Percentiles rank a stretch among this genome's conserved stretches.
Evolutionary conservation across 768 basidiomycete species (phyloP).

Genomic region (Kwoniella europaea): DNA sequence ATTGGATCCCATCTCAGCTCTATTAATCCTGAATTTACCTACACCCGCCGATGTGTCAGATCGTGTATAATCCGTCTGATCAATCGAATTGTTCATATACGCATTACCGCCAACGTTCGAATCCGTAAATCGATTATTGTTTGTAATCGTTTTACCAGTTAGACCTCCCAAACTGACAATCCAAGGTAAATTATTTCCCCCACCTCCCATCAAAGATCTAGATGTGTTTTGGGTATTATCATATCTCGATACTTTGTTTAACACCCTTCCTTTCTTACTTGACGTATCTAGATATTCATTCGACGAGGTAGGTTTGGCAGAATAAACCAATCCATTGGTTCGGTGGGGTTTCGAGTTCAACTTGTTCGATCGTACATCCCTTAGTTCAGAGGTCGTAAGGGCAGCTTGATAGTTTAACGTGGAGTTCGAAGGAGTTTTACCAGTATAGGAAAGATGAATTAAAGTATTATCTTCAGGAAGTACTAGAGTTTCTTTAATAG

Average conservation of each 20-base stretch:
- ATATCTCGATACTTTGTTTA: slow-evolving; percentile 22
- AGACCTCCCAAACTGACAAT: slow-evolving; percentile 24
- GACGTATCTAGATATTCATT: slow-evolving; percentile 5
- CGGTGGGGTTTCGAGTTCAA: slow-evolving; percentile 26
- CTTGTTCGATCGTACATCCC: background rate
- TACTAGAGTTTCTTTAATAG: background rate
- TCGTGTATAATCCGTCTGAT: slow-evolving; percentile 26
- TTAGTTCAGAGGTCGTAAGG: slow-evolving; percentile 12
- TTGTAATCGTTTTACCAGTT: slow-evolving; percentile 7
- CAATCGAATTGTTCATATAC: background rate
- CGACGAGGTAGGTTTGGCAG: slow-evolving; percentile 7
- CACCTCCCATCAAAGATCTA: background rate
- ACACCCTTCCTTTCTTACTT: slow-evolving; percentile 17
- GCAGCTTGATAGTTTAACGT: slow-evolving; percentile 25
- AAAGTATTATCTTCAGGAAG: slow-evolving; percentile 23
- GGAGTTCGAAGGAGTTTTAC: slow-evolving; percentile 5
- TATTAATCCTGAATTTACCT: slow-evolving; percentile 16
- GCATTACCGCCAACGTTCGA: background rate
- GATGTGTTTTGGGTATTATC: background rate
- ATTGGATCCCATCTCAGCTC: slow-evolving; percentile 6
- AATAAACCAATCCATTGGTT: slow-evolving; percentile 25
- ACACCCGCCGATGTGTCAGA: slow-evolving; percentile 5
- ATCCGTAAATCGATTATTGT: slow-evolving; percentile 1
- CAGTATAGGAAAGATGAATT: slow-evolving; percentile 13
- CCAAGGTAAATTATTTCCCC: slow-evolving; percentile 19